These are phyloP conservation scores for Penicillium decumbens DNA, from an alignment of 2,329 filamentous ascomycete genomes.

Conservation along the genomic window DNA sequence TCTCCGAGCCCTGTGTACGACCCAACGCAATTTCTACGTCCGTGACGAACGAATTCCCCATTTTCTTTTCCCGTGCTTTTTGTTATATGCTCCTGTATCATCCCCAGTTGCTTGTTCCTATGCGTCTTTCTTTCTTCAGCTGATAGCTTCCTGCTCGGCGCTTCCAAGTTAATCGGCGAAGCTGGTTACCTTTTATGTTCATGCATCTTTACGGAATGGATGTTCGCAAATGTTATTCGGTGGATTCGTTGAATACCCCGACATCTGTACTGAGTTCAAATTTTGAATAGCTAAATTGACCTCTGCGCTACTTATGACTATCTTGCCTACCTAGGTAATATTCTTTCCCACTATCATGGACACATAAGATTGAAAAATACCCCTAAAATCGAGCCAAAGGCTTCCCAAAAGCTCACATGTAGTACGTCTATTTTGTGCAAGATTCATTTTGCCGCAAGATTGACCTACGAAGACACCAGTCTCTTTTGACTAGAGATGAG, in stretches of 20 bases:
- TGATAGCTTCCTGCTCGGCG: not conserved
- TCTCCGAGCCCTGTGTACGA: slow-evolving; percentile 24
- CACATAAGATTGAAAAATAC: not conserved
- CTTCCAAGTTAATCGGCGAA: not conserved
- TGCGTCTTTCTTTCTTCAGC: not conserved
- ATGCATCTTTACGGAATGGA: not conserved
- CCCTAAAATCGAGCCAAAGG: not conserved
- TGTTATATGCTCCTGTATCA: not conserved
- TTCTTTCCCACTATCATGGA: not conserved
- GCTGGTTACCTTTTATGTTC: not conserved
- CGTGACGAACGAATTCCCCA: slow-evolving; percentile 18
- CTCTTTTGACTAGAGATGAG: slow-evolving; percentile 55
- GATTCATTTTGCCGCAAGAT: not conserved
- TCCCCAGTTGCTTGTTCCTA: not conserved
- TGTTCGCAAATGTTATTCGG: slow-evolving; percentile 7
- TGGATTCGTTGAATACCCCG: slow-evolving; percentile 15
- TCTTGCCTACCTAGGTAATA: not conserved
- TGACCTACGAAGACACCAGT: not conserved
- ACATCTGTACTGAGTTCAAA: slow-evolving; percentile 4
- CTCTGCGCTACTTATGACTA: not conserved
- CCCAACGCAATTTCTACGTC: slow-evolving; percentile 15
- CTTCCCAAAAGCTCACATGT: not conserved
- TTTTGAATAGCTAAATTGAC: slow-evolving; percentile 2
- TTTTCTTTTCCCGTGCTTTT: slow-evolving; percentile 1
- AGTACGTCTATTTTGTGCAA: not conserved